Evolutionary conservation across 768 basidiomycete species (phyloP).

Genomic region (Aureoboletus auriporus): DNA sequence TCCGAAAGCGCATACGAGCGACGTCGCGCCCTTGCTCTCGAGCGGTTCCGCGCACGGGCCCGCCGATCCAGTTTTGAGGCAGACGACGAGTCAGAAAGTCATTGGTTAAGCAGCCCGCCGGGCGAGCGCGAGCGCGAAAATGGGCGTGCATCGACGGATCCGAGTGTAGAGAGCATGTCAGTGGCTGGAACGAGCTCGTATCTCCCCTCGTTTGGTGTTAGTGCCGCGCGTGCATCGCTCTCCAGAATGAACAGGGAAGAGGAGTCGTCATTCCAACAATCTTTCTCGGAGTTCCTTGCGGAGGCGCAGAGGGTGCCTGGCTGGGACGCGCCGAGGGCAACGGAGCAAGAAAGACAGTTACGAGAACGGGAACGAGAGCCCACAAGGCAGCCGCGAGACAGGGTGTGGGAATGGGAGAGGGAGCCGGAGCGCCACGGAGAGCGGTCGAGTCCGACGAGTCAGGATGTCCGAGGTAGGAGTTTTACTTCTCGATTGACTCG

Average conservation of each 20-base stretch:
- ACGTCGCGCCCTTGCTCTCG: conserved; percentile 35
- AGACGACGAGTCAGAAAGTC: conserved; percentile 23
- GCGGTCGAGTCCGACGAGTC: conserved; percentile 8
- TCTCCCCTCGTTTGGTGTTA: conserved; percentile 3
- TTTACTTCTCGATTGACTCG: conserved; percentile 12
- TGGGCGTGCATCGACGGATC: conserved; percentile 9
- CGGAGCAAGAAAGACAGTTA: conserved; percentile 9
- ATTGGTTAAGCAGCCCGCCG: conserved; percentile 18
- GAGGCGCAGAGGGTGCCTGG: conserved; percentile 15
- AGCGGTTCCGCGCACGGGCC: conserved; percentile 27
- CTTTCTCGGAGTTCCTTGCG: conserved; percentile 21
- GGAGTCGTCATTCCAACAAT: conserved; percentile 7
- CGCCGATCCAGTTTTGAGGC: conserved; percentile 20
- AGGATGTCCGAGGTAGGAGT: conserved; percentile 14
- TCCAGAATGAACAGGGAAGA: conserved; percentile 7
- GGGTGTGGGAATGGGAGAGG: conserved; percentile 18
- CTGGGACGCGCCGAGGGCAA: conserved; percentile 14
- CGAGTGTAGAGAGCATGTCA: conserved; percentile 12
- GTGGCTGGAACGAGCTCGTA: conserved; percentile 6
- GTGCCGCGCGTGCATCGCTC: neutral
- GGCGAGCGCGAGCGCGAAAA: conserved; percentile 13
- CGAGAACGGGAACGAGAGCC: conserved; percentile 6
- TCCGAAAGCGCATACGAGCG: conserved; percentile 43
- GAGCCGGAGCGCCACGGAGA: conserved; percentile 17
- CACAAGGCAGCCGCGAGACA: conserved; percentile 12